Percentiles rank a stretch among this genome's conserved stretches.
phyloP scores from a whole-genome alignment of 1,139 yeast genomes.

The Yamadazyma diddensiae region DNA sequence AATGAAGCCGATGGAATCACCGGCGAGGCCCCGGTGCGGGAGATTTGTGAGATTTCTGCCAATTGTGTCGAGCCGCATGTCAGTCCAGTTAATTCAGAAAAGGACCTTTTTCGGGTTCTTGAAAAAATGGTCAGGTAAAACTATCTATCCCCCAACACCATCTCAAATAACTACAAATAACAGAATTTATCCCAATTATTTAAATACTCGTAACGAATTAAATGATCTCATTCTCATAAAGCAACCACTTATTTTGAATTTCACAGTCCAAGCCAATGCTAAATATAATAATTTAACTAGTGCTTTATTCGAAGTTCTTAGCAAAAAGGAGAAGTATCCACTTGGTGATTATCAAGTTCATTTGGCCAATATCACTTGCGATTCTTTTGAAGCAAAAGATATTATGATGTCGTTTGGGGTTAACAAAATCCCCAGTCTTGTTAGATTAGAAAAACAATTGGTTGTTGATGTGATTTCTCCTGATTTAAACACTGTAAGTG shows the following conservation, averaged over 20 bases:
- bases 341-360: slow-evolving; percentile 35
- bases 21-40: too few relatives aligned
- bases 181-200: slow-evolving; percentile 37
- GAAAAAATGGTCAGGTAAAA: slow-evolving; percentile 10
- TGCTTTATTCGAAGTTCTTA: slow-evolving; percentile 53
- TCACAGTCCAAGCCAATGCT: slow-evolving; percentile 66
- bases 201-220: slow-evolving; percentile 52
- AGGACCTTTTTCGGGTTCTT: slow-evolving; percentile 10
- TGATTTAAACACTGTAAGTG: slow-evolving; percentile 49
- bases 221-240: slow-evolving; percentile 52
- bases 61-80: too few relatives aligned
- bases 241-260: slow-evolving; percentile 67
- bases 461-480: slow-evolving; percentile 53
- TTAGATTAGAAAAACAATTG: slow-evolving; percentile 65
- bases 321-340: slow-evolving; percentile 51
- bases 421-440: slow-evolving; percentile 57
- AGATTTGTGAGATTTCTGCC: too few relatives aligned
- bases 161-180: slow-evolving; percentile 37
- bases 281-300: slow-evolving; percentile 63
- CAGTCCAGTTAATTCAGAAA: too few relatives aligned
- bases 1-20: neutral
- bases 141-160: slow-evolving; percentile 42
- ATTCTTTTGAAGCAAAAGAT: slow-evolving; percentile 60
- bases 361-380: slow-evolving; percentile 69
- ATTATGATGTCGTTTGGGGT: slow-evolving; percentile 59